A percentile compares a stretch with the other conserved stretches of the same genome.
These are phyloP conservation scores for Arthrobotrys sinensis DNA, from an alignment of 2,329 filamentous ascomycete genomes.

Conservation along the genomic window DNA sequence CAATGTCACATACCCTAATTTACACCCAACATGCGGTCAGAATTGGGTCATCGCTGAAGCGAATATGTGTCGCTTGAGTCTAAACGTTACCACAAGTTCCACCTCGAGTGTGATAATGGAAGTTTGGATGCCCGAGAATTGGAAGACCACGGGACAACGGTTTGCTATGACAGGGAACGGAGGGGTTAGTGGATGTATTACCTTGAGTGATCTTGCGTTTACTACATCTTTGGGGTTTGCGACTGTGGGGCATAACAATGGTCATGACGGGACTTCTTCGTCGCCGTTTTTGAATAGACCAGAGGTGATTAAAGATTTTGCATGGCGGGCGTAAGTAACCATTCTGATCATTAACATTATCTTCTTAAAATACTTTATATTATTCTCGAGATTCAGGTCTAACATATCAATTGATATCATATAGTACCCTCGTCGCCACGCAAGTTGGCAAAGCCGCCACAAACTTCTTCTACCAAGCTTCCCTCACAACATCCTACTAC, in stretches of 20 bases:
- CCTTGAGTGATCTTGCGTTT: slow-evolving; percentile 34
- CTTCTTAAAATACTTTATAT: neutral
- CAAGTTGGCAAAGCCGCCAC: slow-evolving; percentile 36
- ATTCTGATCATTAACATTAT: neutral
- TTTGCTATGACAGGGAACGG: slow-evolving; percentile 48
- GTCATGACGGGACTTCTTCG: slow-evolving; percentile 43
- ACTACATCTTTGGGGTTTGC: slow-evolving; percentile 49
- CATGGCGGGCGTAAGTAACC: slow-evolving; percentile 46
- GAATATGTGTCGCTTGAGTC: slow-evolving; percentile 42
- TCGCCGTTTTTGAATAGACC: slow-evolving; percentile 42
- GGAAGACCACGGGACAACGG: slow-evolving; percentile 36
- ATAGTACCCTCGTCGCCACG: slow-evolving; percentile 25
- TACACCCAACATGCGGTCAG: slow-evolving; percentile 15
- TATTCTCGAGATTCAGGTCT: neutral
- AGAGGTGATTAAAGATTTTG: slow-evolving; percentile 56
- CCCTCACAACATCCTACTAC: slow-evolving; percentile 69
- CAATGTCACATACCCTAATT: slow-evolving; percentile 33
- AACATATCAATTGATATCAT: neutral
- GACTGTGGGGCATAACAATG: slow-evolving; percentile 56
- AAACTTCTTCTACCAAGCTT: slow-evolving; percentile 48
- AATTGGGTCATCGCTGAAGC: slow-evolving; percentile 16
- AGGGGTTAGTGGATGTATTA: slow-evolving; percentile 36
- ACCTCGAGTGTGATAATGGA: slow-evolving; percentile 53
- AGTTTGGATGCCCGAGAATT: slow-evolving; percentile 55
- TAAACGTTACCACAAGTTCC: slow-evolving; percentile 48